These are phyloP conservation scores for Hypoxylon sp. DNA, from an alignment of 2,329 filamentous ascomycete genomes.

Conservation along the genomic window DNA sequence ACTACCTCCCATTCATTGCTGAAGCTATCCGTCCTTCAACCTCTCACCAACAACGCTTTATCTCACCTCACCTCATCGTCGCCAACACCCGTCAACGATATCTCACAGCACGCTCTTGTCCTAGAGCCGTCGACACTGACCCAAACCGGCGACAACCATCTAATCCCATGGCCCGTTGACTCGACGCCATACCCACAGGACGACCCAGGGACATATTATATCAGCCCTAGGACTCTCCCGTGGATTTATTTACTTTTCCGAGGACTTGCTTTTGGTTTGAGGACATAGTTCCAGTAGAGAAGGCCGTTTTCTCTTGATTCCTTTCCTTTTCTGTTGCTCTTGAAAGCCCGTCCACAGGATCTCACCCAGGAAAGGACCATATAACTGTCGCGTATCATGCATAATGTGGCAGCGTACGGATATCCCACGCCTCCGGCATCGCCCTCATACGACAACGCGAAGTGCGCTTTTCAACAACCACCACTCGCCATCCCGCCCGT, in stretches of 20 bases:
- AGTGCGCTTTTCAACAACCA: slow-evolving; percentile 54
- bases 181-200: slow-evolving; percentile 52
- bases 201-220: slow-evolving; percentile 39
- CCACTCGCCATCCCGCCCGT: slow-evolving; percentile 49
- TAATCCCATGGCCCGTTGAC: slow-evolving; percentile 57
- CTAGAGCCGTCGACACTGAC: slow-evolving; percentile 22
- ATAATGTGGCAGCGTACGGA: slow-evolving; percentile 65
- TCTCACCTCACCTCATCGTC: slow-evolving; percentile 16
- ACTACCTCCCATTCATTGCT: slow-evolving; percentile 34
- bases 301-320: slow-evolving; percentile 45
- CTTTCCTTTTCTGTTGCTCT: slow-evolving; percentile 39
- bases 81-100: slow-evolving; percentile 27
- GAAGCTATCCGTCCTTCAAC: slow-evolving; percentile 20
- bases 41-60: slow-evolving; percentile 22
- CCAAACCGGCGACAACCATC: slow-evolving; percentile 34
- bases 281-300: slow-evolving; percentile 42
- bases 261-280: slow-evolving; percentile 41
- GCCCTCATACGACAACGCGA: slow-evolving; percentile 60
- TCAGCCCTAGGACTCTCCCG: slow-evolving; percentile 37
- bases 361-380: slow-evolving; percentile 41
- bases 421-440: slow-evolving; percentile 67
- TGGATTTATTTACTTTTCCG: slow-evolving; percentile 35
- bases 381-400: slow-evolving; percentile 59
- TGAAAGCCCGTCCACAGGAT: slow-evolving; percentile 35
- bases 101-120: slow-evolving; percentile 5